Percentiles rank a stretch among this genome's conserved stretches.
Evolutionary conservation across 2,329 filamentous ascomycete species (phyloP).

Genomic region (Ceratocystis eucalypticola): DNA sequence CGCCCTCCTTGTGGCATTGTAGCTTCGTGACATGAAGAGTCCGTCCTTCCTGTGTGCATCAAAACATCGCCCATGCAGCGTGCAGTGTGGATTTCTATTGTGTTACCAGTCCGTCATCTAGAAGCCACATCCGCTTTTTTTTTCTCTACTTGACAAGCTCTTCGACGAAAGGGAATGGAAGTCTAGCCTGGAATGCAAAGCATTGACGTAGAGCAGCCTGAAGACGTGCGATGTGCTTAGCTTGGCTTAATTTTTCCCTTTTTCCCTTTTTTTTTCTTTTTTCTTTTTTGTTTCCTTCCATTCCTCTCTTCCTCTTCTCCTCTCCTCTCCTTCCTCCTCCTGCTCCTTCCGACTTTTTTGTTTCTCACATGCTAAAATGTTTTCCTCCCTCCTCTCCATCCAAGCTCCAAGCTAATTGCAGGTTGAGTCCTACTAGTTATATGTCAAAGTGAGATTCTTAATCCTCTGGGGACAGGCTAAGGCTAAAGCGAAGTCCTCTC

Average conservation of each 20-base stretch:
- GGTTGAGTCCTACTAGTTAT: neutral
- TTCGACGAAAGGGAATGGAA: neutral
- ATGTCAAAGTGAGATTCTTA: slow-evolving; percentile 8
- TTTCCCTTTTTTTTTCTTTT: neutral
- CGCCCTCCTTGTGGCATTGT: too few relatives aligned
- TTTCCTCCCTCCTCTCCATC: neutral
- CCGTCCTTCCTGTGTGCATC: too few relatives aligned
- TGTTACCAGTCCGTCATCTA: neutral
- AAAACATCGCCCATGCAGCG: neutral
- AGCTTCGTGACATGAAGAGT: too few relatives aligned
- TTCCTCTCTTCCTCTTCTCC: neutral
- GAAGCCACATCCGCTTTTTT: neutral
- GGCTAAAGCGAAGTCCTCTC: neutral
- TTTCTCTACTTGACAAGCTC: neutral
- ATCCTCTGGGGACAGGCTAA: neutral
- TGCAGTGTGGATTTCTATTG: neutral
- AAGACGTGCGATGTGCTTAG: neutral
- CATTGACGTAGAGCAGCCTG: neutral
- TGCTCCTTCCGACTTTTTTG: neutral
- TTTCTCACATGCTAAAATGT: neutral
- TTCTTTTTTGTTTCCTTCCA: neutral
- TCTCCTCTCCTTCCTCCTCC: neutral
- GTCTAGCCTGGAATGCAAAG: neutral
- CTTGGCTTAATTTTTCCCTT: neutral
- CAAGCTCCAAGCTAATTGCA: neutral